phyloP scores from a whole-genome alignment of 805 yeast genomes.

The Blastobotrys robertii region DNA sequence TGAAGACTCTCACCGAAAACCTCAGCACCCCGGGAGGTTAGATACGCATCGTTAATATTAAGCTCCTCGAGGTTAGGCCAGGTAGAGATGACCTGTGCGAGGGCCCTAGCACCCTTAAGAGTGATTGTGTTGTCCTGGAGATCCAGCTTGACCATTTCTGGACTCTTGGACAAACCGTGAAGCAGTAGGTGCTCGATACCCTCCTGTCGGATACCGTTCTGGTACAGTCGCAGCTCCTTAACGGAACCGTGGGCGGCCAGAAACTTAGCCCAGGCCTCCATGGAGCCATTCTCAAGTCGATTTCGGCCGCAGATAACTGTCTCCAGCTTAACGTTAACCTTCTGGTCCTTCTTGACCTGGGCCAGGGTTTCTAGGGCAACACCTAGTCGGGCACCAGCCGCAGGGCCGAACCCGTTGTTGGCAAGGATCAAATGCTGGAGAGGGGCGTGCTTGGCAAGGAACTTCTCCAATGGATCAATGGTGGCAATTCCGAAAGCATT shows the following conservation, averaged over 20 bases:
- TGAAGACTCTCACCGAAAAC: constrained; percentile 32
- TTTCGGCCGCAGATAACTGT: constrained; percentile 96
- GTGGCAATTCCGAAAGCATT: constrained; percentile 97
- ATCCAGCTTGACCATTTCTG: constrained; percentile 59
- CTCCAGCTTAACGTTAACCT: constrained; percentile 44
- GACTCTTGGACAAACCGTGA: constrained; percentile 59
- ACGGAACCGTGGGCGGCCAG: constrained; percentile 69
- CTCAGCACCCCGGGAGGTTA: constrained; percentile 71
- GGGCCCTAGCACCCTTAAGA: constrained; percentile 47
- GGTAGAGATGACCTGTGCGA: constrained; percentile 47
- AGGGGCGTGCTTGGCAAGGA: constrained; percentile 63
- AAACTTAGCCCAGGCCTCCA: constrained; percentile 75
- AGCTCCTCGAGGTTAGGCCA: constrained; percentile 72
- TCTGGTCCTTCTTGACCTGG: constrained; percentile 40
- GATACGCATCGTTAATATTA: constrained; percentile 79
- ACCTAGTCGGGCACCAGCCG: constrained; percentile 92
- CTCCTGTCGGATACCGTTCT: constrained; percentile 93
- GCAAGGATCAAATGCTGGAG: constrained; percentile 80
- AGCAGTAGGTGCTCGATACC: constrained; percentile 71
- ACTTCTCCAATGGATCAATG: constrained; percentile 77
- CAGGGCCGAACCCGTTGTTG: constrained; percentile 97
- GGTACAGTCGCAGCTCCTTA: constrained; percentile 71
- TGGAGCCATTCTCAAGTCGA: constrained; percentile 91
- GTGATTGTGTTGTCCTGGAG: constrained; percentile 96
- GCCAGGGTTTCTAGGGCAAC: constrained; percentile 69